phyloP scores from a whole-genome alignment of 2,329 filamentous ascomycete genomes.

The Fusarium sp. region DNA sequence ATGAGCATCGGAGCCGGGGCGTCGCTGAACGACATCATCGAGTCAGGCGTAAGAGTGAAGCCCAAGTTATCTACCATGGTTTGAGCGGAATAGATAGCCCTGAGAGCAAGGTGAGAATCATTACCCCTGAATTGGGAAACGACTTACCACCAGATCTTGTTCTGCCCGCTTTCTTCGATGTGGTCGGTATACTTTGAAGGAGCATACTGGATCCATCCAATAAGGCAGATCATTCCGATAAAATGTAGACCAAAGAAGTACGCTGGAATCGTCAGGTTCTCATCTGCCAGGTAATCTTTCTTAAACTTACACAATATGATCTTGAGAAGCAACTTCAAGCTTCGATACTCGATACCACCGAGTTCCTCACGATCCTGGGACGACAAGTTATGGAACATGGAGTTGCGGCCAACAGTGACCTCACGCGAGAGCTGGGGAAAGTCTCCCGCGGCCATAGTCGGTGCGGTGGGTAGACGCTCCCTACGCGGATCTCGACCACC shows the following conservation, averaged over 20 bases:
- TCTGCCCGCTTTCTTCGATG: conserved; percentile 50
- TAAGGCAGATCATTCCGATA: conserved; percentile 57
- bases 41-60: conserved; percentile 62
- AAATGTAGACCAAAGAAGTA: conserved; percentile 57
- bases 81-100: conserved; percentile 59
- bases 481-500: conserved; percentile 25
- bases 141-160: conserved; percentile 59
- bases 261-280: conserved; percentile 37
- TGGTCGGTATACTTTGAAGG: conserved; percentile 52
- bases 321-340: conserved; percentile 58
- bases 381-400: conserved; percentile 54
- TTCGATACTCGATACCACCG: conserved; percentile 61
- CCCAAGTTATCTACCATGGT: conserved; percentile 63
- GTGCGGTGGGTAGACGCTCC: conserved; percentile 24
- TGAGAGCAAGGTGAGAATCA: conserved; percentile 33
- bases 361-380: conserved; percentile 53
- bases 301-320: conserved; percentile 50
- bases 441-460: conserved; percentile 36
- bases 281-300: rapidly evolving
- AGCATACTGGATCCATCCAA: conserved; percentile 57
- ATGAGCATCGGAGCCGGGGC: conserved; percentile 55
- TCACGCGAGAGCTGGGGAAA: conserved; percentile 53
- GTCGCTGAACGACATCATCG: conserved; percentile 59
- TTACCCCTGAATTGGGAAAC: too few species aligned
- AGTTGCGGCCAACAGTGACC: conserved; percentile 56